Percentiles rank a stretch among this genome's conserved stretches.
Conservation (phyloP, 2,329 filamentous ascomycete species). For the Epichloe typhina region DNA sequence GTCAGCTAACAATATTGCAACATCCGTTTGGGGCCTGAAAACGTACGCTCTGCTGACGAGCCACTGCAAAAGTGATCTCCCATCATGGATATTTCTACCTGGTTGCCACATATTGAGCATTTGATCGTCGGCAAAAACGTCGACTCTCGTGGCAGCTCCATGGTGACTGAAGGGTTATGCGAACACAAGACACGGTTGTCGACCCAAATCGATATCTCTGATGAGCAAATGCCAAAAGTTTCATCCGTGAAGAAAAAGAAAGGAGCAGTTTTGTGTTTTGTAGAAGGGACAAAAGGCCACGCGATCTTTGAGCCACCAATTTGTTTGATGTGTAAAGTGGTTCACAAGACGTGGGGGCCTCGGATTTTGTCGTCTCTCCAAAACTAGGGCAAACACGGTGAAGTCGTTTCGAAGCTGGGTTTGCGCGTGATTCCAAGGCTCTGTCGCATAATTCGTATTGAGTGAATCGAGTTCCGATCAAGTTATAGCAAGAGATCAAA, state of each 20-base stretch:
- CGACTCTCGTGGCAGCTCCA: constrained; percentile 45
- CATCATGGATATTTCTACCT: constrained; percentile 77
- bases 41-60: constrained; percentile 34
- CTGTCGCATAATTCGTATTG: neutral
- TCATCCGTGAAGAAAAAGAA: neutral
- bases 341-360: neutral
- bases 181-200: neutral
- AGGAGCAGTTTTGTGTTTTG: neutral
- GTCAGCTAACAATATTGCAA: neutral
- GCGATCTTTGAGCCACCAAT: neutral
- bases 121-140: constrained; percentile 72
- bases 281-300: no score
- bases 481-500: neutral
- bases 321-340: neutral
- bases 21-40: neutral
- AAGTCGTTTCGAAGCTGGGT: neutral
- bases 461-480: neutral
- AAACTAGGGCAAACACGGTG: neutral
- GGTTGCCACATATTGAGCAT: constrained; percentile 65
- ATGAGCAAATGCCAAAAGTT: neutral
- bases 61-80: constrained; percentile 65
- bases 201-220: neutral
- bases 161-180: constrained; percentile 11
- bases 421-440: neutral
- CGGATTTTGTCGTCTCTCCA: neutral